Evolutionary conservation across 371 early-diverging fungal genomes (phyloP).

Genomic region (Mortierella sp.): DNA sequence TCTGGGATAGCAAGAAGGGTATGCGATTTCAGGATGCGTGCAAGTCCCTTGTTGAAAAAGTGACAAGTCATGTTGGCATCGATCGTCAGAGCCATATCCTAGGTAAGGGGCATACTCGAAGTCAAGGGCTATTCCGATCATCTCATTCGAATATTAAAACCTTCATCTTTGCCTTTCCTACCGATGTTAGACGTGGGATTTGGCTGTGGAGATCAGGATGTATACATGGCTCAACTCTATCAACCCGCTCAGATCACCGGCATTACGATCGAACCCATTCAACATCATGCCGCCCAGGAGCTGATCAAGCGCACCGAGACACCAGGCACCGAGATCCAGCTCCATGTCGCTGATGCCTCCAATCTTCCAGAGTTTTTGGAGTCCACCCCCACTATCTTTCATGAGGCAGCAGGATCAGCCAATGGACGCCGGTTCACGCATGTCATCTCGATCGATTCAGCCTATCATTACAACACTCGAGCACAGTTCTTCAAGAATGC

Average conservation of each 20-base stretch:
- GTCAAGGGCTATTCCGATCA: too few species aligned
- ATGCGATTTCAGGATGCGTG: conserved; percentile 53
- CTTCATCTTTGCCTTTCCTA: too few species aligned
- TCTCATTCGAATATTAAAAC: not conserved
- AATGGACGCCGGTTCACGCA: conserved; percentile 49
- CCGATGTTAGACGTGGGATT: conserved; percentile 40
- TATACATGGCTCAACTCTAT: conserved; percentile 43
- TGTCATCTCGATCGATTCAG: conserved; percentile 66
- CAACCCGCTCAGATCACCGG: conserved; percentile 42
- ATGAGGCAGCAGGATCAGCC: not conserved
- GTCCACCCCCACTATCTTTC: conserved; percentile 20
- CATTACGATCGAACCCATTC: conserved; percentile 51
- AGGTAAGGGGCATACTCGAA: conserved; percentile 14
- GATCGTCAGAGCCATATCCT: conserved; percentile 37
- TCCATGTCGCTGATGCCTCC: conserved; percentile 49
- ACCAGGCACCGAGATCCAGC: conserved; percentile 32
- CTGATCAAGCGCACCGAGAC: conserved; percentile 21
- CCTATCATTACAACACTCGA: conserved; percentile 67
- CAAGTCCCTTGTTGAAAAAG: conserved; percentile 39
- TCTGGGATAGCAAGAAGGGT: conserved; percentile 28
- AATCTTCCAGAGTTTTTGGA: conserved; percentile 34
- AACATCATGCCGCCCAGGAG: conserved; percentile 50
- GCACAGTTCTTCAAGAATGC: conserved; percentile 58
- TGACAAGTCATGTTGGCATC: conserved; percentile 29
- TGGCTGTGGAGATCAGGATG: conserved; percentile 53